These are phyloP conservation scores for Mentha longifolia DNA, from an alignment of 257 asterid species.

Conservation along the genomic window DNA sequence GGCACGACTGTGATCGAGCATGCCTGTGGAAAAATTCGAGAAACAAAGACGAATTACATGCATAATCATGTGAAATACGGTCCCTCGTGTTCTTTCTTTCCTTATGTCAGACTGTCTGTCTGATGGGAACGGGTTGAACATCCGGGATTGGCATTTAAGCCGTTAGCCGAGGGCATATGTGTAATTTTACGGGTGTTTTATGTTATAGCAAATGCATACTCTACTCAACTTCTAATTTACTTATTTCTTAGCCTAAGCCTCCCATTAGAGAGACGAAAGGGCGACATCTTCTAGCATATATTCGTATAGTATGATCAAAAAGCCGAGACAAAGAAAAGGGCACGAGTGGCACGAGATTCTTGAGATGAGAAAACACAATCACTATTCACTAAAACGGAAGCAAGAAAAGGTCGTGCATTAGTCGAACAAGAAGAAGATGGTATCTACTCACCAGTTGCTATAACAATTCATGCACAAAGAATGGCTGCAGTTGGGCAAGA, in stretches of 20 bases:
- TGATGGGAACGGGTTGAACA: neutral
- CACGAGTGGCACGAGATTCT: neutral
- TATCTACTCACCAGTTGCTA: constrained; percentile 55
- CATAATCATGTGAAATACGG: too few relatives aligned
- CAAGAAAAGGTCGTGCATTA: neutral
- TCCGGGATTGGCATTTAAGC: neutral
- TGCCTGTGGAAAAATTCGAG: constrained; percentile 48
- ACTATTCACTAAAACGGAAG: neutral
- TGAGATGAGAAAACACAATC: neutral
- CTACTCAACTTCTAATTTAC: too few relatives aligned
- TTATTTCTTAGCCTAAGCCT: too few relatives aligned
- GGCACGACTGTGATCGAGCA: constrained; percentile 80
- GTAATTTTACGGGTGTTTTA: too few relatives aligned
- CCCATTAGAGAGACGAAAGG: too few relatives aligned
- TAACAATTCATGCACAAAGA: constrained; percentile 79
- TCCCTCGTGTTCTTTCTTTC: neutral
- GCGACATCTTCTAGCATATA: too few relatives aligned
- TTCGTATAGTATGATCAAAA: neutral
- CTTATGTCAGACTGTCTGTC: constrained; percentile 27
- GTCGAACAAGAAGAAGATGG: neutral
- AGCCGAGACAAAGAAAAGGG: neutral
- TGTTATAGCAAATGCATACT: too few relatives aligned
- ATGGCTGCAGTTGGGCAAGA: constrained; percentile 78
- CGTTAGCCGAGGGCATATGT: too few relatives aligned
- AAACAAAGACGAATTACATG: too few relatives aligned